phyloP scores from a whole-genome alignment of 2,329 filamentous ascomycete genomes.

The Pyricularia pennisetigena region DNA sequence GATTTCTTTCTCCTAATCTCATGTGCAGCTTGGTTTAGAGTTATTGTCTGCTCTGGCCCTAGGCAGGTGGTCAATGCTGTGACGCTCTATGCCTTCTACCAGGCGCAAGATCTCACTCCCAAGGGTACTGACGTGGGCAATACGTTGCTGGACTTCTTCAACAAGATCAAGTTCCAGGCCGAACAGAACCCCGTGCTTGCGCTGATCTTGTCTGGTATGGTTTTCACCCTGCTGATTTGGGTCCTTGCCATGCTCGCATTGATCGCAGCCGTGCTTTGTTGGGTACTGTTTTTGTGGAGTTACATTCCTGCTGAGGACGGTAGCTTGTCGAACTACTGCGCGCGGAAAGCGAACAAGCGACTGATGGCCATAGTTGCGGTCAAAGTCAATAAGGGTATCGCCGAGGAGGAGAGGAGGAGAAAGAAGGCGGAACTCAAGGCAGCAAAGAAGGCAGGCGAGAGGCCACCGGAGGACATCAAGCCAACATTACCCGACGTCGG shows the following conservation, averaged over 20 bases:
- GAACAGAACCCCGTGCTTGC: conserved; percentile 68
- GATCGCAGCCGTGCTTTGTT: conserved; percentile 66
- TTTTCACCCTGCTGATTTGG: conserved; percentile 88
- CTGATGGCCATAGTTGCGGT: conserved; percentile 74
- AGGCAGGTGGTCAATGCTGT: conserved; percentile 85
- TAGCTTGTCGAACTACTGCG: conserved; percentile 75
- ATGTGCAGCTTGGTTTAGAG: conserved; percentile 66
- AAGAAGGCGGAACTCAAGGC: conserved; percentile 38
- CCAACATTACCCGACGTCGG: conserved; percentile 55
- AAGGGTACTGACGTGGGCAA: conserved; percentile 42
- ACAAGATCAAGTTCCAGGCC: conserved; percentile 68
- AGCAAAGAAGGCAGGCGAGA: conserved; percentile 45
- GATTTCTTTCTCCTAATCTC: conserved; percentile 9
- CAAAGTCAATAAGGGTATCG: conserved; percentile 83
- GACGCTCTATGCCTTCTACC: conserved; percentile 67
- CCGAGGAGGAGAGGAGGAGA: conserved; percentile 60
- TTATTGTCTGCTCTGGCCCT: conserved; percentile 84
- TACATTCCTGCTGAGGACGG: conserved; percentile 80
- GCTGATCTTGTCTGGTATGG: conserved; percentile 78
- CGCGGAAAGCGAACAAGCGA: conserved; percentile 80
- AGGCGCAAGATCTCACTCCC: conserved; percentile 33
- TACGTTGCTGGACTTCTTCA: conserved; percentile 66
- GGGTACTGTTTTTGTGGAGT: conserved; percentile 83
- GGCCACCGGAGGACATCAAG: conserved; percentile 38
- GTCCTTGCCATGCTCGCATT: conserved; percentile 69